These are phyloP conservation scores for Lagerstroemia speciosa DNA, from an alignment of 345 rosid species.

Conservation along the genomic window DNA sequence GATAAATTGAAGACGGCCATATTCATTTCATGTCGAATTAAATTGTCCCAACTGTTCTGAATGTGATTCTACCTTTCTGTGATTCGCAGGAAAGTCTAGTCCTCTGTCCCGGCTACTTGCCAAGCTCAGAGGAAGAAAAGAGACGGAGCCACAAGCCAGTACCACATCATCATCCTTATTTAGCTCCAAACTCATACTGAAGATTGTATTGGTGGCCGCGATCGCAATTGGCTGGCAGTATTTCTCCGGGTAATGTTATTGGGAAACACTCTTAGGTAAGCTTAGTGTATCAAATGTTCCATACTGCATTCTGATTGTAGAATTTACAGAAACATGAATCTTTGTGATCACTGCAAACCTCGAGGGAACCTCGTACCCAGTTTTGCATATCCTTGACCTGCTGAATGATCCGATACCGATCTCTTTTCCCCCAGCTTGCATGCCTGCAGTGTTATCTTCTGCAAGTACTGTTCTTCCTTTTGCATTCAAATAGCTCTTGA, in stretches of 20 bases:
- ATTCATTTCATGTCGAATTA: background rate
- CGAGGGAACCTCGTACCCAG: background rate
- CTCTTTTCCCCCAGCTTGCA: background rate
- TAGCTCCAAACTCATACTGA: constrained; percentile 37
- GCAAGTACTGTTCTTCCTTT: background rate
- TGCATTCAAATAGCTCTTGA: background rate
- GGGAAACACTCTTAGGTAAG: constrained; percentile 1
- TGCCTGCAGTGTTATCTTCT: background rate
- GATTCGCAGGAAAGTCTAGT: constrained; percentile 31
- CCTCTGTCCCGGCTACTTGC: constrained; percentile 38
- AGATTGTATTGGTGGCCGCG: constrained; percentile 47
- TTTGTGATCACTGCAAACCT: background rate
- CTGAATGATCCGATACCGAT: background rate
- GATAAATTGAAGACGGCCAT: background rate
- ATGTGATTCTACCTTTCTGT: constrained; percentile 11
- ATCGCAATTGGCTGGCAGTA: constrained; percentile 68
- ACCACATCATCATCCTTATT: constrained; percentile 16
- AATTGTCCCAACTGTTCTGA: background rate
- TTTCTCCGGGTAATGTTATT: constrained; percentile 22
- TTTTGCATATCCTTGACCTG: background rate
- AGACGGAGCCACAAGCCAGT: constrained; percentile 17
- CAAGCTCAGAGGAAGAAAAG: constrained; percentile 50
- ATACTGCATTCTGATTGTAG: constrained; percentile 1
- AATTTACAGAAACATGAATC: background rate
- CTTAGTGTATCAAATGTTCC: background rate